Evolutionary conservation across 768 basidiomycete species (phyloP).

Genomic region (Podaxis sp.): DNA sequence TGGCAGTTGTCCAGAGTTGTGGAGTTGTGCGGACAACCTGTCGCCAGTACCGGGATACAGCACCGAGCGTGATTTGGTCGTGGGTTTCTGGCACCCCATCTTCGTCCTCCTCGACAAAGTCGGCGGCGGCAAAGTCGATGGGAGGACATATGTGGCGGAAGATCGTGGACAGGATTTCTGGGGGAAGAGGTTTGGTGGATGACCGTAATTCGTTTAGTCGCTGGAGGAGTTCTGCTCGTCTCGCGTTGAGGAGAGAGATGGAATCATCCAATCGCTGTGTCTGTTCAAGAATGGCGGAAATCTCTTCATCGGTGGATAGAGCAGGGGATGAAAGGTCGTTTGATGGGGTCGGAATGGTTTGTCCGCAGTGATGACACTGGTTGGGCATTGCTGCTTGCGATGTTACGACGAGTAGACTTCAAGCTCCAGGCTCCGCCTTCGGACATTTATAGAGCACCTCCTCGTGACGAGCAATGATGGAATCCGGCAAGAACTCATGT

Average conservation of each 20-base stretch:
- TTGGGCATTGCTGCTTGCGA: background rate
- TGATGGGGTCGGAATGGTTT: background rate
- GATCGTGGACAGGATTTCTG: background rate
- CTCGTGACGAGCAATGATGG: background rate
- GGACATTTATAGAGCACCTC: background rate
- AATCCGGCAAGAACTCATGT: background rate
- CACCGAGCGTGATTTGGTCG: background rate
- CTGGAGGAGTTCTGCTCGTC: background rate
- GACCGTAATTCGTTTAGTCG: background rate
- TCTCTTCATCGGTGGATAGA: background rate
- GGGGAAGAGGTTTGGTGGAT: background rate
- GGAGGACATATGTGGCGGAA: background rate
- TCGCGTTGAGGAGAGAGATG: background rate
- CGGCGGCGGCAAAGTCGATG: background rate
- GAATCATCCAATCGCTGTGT: background rate
- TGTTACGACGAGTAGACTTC: background rate
- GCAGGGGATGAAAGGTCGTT: background rate
- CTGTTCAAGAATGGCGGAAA: background rate
- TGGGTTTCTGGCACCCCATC: background rate
- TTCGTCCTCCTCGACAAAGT: background rate
- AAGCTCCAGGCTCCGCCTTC: background rate
- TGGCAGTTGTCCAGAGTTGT: background rate
- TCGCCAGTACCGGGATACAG: constrained; percentile 2
- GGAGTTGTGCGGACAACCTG: background rate
- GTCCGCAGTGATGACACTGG: background rate